Evolutionary conservation across 495 filamentous ascomycete genomes (phyloP), one percentile per base, ranked within the genome.

Genomic region (Hypoxylon perforatum): DNA sequence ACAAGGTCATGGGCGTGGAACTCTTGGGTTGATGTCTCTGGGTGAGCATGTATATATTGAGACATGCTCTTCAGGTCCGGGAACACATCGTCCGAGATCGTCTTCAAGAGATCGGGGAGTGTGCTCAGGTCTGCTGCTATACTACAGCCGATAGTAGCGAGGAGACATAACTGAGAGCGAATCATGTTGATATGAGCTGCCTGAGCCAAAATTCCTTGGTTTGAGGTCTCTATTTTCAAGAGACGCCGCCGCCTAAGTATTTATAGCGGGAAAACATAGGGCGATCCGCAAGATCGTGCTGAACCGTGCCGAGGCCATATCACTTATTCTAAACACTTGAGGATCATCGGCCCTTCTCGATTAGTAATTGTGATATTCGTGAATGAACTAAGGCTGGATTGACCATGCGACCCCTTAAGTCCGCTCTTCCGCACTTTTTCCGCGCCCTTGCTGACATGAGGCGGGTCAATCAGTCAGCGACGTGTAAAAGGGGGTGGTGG

Each of bases 1-100:
- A 82, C 79, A 10, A 75, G 68, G 60, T 83, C 76, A 44, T 85
- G 81, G 17, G 82, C 81, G 44, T 66, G 71, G 64, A 78, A 72
- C 47, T 85, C 82, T 52, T 80, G 45, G 19, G 79, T 80, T 3
- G 77, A 78, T 4, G 79, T 73, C 63, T 85, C 81, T 1, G 82
- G 82, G 48, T 84, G 75, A 1, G 72, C 77, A 71, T 77, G 81
- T 50, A 85, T 82, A 21, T 67, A 44, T 33, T 62, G 48, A 3
- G 63, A 46, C 39, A 73, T 68, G 12, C 14, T 28, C 33, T 70
- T 55, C 15, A 70, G 60, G 14, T 23, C 58, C 2, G 70, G 63
- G 58, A 69, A 73, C 45, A 70, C 63, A 39, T 57, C 53, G 12
- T 46, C 61, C 19, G 66, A 69, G 42, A 57, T 69, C 1, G n/a